phyloP scores from a whole-genome alignment of 768 basidiomycete species.

The Scleroderma bovista region DNA sequence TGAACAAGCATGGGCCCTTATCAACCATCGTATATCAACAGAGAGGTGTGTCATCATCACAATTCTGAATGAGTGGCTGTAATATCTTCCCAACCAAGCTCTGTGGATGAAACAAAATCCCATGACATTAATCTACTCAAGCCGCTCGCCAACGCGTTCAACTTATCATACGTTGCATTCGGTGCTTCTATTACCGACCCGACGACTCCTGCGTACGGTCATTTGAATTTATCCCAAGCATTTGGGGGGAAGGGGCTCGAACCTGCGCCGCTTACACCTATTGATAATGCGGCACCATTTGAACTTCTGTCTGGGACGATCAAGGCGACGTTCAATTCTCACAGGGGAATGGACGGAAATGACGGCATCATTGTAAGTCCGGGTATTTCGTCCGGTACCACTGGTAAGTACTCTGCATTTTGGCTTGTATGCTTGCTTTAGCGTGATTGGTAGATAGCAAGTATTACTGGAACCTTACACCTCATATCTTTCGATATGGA shows the following conservation, averaged over 20 bases:
- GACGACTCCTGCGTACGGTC: slow-evolving; percentile 35
- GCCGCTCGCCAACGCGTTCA: slow-evolving; percentile 44
- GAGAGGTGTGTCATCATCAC: slow-evolving; percentile 40
- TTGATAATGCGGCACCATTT: slow-evolving; percentile 33
- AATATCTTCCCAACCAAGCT: slow-evolving; percentile 14
- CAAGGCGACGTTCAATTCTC: slow-evolving; percentile 52
- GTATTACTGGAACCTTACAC: slow-evolving; percentile 42
- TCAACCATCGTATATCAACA: slow-evolving; percentile 69
- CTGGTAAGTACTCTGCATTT: slow-evolving; percentile 20
- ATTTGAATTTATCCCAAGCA: slow-evolving; percentile 45
- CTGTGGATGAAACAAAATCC: slow-evolving; percentile 38
- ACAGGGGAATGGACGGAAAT: slow-evolving; percentile 34
- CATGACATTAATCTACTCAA: slow-evolving; percentile 41
- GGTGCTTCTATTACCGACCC: slow-evolving; percentile 35
- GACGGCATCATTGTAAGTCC: slow-evolving; percentile 39
- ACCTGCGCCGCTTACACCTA: slow-evolving; percentile 62
- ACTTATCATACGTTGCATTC: slow-evolving; percentile 57
- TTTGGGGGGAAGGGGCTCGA: slow-evolving; percentile 44
- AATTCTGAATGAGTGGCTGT: not conserved
- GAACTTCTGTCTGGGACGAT: slow-evolving; percentile 58
- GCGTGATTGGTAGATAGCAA: slow-evolving; percentile 32
- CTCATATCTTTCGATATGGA: slow-evolving; percentile 68
- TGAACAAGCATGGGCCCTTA: slow-evolving; percentile 60
- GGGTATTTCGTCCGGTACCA: slow-evolving; percentile 57
- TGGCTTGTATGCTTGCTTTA: not conserved